phyloP scores from a whole-genome alignment of 345 rosid genomes.

The Cardamine resedifolia region DNA sequence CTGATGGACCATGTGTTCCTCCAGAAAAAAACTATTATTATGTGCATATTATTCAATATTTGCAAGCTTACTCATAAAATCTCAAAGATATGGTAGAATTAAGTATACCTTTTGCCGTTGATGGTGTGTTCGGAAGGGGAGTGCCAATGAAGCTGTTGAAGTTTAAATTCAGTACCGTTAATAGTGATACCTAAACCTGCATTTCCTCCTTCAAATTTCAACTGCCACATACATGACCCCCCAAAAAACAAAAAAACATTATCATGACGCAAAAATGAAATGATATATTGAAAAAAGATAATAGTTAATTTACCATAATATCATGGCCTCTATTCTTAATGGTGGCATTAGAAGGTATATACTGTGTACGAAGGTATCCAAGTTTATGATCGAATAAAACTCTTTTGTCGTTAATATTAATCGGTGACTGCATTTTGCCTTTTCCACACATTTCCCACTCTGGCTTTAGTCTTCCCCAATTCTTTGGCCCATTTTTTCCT shows the following conservation, averaged over 20 bases:
- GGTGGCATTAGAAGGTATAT: slow-evolving; percentile 56
- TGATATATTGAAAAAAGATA: background rate
- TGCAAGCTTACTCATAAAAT: background rate
- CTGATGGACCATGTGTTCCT: slow-evolving; percentile 72
- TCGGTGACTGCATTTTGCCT: slow-evolving; percentile 89
- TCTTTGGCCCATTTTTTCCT: slow-evolving; percentile 54
- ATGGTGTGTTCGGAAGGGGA: slow-evolving; percentile 79
- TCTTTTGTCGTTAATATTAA: slow-evolving; percentile 51
- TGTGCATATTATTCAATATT: background rate
- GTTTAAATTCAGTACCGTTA: slow-evolving; percentile 50
- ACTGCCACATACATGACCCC: background rate
- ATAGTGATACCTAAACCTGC: slow-evolving; percentile 49
- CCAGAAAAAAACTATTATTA: slow-evolving; percentile 44
- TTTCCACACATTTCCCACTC: slow-evolving; percentile 63
- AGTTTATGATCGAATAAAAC: slow-evolving; percentile 49
- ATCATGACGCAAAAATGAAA: background rate
- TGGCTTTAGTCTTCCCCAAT: slow-evolving; percentile 69
- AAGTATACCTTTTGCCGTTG: slow-evolving; percentile 56
- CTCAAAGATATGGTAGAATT: background rate
- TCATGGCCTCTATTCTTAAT: slow-evolving; percentile 85
- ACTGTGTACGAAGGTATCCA: slow-evolving; percentile 49
- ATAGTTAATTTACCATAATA: slow-evolving; percentile 51
- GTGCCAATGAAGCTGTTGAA: slow-evolving; percentile 78
- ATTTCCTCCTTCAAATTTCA: slow-evolving; percentile 57
- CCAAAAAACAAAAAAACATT: background rate